These are phyloP conservation scores for Aechmea fasciata DNA, from an alignment of 176 grass and related monocot genomes.

Conservation along the genomic window DNA sequence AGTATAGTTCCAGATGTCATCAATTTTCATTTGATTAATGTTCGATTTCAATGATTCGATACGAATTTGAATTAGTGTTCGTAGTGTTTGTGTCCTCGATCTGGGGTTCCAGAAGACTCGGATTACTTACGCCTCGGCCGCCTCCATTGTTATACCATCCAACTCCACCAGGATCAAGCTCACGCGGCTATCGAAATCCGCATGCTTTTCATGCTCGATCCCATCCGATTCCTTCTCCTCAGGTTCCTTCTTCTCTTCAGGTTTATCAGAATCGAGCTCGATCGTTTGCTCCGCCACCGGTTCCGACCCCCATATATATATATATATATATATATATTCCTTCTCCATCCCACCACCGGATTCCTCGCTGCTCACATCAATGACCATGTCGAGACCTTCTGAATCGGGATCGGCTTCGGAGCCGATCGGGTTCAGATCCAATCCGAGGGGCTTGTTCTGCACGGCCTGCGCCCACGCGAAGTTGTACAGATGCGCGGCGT, in stretches of 20 bases:
- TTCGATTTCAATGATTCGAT: slow-evolving; percentile 1
- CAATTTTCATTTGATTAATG: neutral
- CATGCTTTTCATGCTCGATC: slow-evolving; percentile 35
- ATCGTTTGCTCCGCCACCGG: slow-evolving; percentile 29
- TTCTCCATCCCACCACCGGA: slow-evolving; percentile 33
- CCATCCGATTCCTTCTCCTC: slow-evolving; percentile 33
- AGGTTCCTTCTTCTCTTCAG: slow-evolving; percentile 25
- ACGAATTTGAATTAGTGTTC: neutral
- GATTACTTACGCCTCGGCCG: slow-evolving; percentile 74
- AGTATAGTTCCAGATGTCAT: neutral
- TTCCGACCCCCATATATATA: too few species aligned
- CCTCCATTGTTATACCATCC: slow-evolving; percentile 79
- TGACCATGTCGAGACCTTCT: slow-evolving; percentile 8
- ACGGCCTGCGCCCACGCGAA: slow-evolving; percentile 93
- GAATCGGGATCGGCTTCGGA: slow-evolving; percentile 3
- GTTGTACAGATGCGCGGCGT: slow-evolving; percentile 55
- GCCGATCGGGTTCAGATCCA: slow-evolving; percentile 18
- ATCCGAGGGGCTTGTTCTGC: slow-evolving; percentile 74
- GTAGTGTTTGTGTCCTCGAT: neutral
- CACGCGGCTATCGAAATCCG: slow-evolving; percentile 65
- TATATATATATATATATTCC: too few species aligned
- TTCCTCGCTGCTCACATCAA: slow-evolving; percentile 38
- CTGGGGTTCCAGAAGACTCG: slow-evolving; percentile 2
- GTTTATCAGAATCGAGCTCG: slow-evolving; percentile 41
- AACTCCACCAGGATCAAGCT: slow-evolving; percentile 82